phyloP scores from a whole-genome alignment of 1,284 basidiomycete genomes.

The Ceratobasidium sp. region DNA sequence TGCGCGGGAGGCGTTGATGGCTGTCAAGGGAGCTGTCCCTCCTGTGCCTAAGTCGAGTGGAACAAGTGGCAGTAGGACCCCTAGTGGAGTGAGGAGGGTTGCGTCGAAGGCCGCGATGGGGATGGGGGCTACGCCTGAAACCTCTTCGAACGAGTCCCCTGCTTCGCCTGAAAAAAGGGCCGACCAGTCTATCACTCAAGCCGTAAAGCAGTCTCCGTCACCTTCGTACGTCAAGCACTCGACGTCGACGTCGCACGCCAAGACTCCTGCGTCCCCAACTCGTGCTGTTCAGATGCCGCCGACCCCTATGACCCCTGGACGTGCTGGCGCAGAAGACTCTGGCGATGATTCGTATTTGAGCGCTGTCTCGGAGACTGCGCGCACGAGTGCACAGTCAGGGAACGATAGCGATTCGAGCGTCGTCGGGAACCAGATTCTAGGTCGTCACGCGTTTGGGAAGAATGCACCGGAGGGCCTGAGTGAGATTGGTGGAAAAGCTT shows the following conservation, averaged over 20 bases:
- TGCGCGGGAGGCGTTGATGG: constrained; percentile 37
- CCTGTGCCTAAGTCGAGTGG: constrained; percentile 28
- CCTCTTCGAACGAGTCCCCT: background rate
- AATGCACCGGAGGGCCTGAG: background rate
- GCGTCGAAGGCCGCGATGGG: constrained; percentile 2
- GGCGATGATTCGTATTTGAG: constrained; percentile 49
- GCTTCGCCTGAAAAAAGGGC: constrained; percentile 26
- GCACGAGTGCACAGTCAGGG: background rate
- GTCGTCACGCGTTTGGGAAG: background rate
- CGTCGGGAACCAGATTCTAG: constrained; percentile 3
- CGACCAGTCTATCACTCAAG: no score
- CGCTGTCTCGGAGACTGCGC: constrained; percentile 40
- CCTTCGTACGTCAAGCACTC: background rate
- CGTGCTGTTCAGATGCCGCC: constrained; percentile 13
- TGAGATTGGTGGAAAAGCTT: background rate
- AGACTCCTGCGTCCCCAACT: constrained; percentile 20
- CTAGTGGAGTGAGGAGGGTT: background rate
- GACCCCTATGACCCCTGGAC: constrained; percentile 31
- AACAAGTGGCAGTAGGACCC: background rate
- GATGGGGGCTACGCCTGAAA: background rate
- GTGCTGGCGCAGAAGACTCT: constrained; percentile 36
- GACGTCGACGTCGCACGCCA: constrained; percentile 2
- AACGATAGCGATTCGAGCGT: constrained; percentile 15
- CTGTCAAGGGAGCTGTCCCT: constrained; percentile 37
- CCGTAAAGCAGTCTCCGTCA: background rate